Conservation (phyloP, 179 eudicot species). For the Patellifolia procumbens region DNA sequence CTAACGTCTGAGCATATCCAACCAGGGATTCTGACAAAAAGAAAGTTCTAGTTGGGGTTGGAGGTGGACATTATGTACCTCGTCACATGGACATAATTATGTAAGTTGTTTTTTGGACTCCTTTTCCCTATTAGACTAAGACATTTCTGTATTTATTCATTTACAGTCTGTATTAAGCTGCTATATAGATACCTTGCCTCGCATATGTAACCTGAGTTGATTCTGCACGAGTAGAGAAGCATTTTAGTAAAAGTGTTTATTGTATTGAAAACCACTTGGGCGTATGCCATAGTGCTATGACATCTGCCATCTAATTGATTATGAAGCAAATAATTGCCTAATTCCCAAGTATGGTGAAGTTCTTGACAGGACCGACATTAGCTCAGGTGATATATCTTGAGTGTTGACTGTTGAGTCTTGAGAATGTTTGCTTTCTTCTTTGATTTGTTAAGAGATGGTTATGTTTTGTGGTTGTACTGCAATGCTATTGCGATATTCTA, state of each 20-base stretch:
- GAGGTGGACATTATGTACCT: conserved; percentile 95
- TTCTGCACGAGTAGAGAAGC: neutral
- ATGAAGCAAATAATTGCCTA: neutral
- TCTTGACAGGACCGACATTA: neutral
- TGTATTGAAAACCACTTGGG: neutral
- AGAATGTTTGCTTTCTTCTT: too few relatives aligned
- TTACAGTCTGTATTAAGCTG: neutral
- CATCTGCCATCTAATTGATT: neutral
- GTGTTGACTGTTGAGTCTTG: too few relatives aligned
- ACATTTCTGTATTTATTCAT: neutral
- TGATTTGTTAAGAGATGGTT: too few relatives aligned
- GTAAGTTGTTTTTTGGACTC: conserved; percentile 40
- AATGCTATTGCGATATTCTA: too few relatives aligned
- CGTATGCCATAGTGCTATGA: neutral
- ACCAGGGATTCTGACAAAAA: conserved; percentile 51
- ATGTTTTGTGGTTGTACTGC: too few relatives aligned
- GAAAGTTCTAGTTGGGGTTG: conserved; percentile 78
- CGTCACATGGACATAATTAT: conserved; percentile 82
- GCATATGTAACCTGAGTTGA: neutral
- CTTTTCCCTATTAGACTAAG: neutral
- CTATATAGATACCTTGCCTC: neutral
- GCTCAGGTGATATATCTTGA: neutral
- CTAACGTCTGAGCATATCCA: conserved; percentile 8
- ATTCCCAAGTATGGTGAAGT: too few relatives aligned
- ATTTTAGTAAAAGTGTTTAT: neutral